Evolutionary conservation across 306 rosid genomes (phyloP).

Genomic region (Ceratonia siliqua): DNA sequence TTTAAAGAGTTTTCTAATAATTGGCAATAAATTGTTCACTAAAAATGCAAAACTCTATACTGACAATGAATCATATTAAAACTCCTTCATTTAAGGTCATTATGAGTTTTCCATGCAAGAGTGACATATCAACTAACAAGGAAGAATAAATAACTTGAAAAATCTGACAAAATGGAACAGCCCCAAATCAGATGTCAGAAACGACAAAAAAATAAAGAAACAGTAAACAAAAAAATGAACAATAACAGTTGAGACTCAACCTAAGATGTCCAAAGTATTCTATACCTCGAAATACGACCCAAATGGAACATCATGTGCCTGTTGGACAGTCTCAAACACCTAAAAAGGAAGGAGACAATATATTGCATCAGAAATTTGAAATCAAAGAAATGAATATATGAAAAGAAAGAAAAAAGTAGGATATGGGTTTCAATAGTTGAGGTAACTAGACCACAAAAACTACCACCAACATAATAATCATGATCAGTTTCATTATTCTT

Average conservation of each 20-base stretch:
- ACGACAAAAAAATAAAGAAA: not conserved
- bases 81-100: not conserved
- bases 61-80: conserved; percentile 13
- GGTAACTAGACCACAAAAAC: conserved; percentile 4
- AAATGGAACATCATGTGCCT: conserved; percentile 98
- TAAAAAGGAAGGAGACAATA: conserved; percentile 41
- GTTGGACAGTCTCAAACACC: conserved; percentile 96
- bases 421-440: conserved; percentile 1
- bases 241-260: not conserved
- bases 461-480: conserved; percentile 3
- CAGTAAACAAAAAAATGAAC: not conserved
- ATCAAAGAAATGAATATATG: not conserved
- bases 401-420: not conserved
- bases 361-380: conserved; percentile 10
- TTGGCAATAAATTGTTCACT: not conserved
- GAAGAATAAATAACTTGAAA: not conserved
- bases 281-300: conserved; percentile 93
- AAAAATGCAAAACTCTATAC: conserved; percentile 17
- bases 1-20: no score
- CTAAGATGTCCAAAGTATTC: conserved; percentile 19
- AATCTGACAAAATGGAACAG: conserved; percentile 21
- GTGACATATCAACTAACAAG: not conserved
- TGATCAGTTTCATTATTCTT: not conserved
- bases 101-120: not conserved
- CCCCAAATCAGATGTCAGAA: conserved; percentile 25